phyloP scores from a whole-genome alignment of 495 filamentous ascomycete species.

The Penicillium tannophilum region DNA sequence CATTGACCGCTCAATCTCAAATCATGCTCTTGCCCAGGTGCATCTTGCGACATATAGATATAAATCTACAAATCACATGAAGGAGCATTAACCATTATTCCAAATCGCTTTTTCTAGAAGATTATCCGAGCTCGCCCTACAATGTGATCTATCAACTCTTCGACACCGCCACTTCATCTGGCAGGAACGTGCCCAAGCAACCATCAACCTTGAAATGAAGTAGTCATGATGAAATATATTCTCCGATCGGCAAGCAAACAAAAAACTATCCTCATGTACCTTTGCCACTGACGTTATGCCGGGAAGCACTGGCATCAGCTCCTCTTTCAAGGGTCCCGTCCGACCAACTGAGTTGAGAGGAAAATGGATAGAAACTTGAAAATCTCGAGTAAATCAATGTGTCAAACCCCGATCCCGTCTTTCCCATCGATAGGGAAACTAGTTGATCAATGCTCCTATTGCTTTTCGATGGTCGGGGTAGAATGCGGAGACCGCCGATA shows the following conservation, averaged over 20 bases:
- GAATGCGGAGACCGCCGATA: slow-evolving; percentile 29
- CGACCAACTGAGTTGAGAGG: not conserved
- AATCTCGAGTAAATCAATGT: slow-evolving; percentile 19
- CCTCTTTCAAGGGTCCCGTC: not conserved
- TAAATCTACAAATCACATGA: not conserved
- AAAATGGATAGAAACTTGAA: not conserved
- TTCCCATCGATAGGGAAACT: slow-evolving; percentile 23
- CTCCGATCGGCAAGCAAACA: not conserved
- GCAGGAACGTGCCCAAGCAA: not conserved
- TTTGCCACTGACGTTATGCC: not conserved
- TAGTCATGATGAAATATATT: not conserved
- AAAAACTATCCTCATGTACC: not conserved
- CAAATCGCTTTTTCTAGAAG: not conserved
- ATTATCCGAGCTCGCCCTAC: not conserved
- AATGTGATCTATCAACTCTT: slow-evolving; percentile 11
- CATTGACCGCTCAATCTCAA: not conserved
- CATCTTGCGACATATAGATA: not conserved
- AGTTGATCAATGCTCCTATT: slow-evolving; percentile 11
- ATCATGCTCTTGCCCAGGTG: not conserved
- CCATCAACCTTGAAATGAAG: not conserved
- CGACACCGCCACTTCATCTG: not conserved
- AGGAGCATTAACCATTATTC: not conserved
- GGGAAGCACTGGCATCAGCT: not conserved
- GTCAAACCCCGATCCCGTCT: slow-evolving; percentile 6
- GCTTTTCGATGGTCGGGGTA: slow-evolving; percentile 11